Evolutionary conservation across 179 eudicot genomes (phyloP).

Genomic region (Monotropa hypopitys): DNA sequence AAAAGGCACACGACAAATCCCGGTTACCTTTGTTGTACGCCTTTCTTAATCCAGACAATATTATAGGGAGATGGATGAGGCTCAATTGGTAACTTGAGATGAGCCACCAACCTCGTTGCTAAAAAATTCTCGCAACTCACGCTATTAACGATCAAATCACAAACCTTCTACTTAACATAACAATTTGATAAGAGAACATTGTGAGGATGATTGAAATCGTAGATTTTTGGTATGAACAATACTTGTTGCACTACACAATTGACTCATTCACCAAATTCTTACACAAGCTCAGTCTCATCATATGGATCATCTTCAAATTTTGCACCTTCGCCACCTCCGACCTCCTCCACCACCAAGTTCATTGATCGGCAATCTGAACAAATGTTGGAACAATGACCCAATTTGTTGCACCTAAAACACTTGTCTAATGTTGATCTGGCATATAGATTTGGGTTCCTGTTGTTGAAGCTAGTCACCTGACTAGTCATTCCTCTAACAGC

Average conservation of each 20-base stretch:
- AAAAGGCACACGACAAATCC: neutral
- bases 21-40: neutral
- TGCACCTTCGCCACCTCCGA: too few species aligned
- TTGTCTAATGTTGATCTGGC: neutral
- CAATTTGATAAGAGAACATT: neutral
- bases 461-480: too few species aligned
- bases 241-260: too few species aligned
- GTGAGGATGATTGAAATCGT: too few species aligned
- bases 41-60: neutral
- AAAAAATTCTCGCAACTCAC: neutral
- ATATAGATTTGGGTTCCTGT: neutral
- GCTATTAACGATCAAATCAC: conserved; percentile 4
- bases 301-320: too few species aligned
- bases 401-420: neutral
- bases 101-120: neutral
- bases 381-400: neutral
- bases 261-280: too few species aligned
- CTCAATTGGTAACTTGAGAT: too few species aligned
- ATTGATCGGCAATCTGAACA: neutral
- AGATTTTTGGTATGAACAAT: too few species aligned
- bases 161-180: neutral
- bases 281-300: too few species aligned
- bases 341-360: neutral
- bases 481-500: too few species aligned
- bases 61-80: too few species aligned